Base-by-base conservation (phyloP, 352 stramenopile genomes). In the Aphanomyces astaci region DNA sequence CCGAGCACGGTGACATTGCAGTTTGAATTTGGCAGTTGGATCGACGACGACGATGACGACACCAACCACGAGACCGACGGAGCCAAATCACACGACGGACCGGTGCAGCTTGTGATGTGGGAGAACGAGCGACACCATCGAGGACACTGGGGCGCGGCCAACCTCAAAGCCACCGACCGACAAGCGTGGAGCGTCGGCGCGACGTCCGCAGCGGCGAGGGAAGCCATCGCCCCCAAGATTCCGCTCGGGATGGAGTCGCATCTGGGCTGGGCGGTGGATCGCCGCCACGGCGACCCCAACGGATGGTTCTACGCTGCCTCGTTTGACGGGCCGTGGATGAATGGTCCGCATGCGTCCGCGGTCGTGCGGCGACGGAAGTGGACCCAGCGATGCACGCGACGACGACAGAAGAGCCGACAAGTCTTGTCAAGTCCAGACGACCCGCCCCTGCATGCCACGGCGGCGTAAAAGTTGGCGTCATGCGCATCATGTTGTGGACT, bases 91-190 rank as follows among this genome's bases (percentile, higher is more conserved):
- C 36, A 43, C 84, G 65, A 73, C 88, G 30, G 36, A 15, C 36
- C 51, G 22, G 51, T 59, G 22, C 25, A 59, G 24, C 74, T 94
- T 3, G 82, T 92, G 73, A 78, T 94, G 25, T 94, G 84, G 84
- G 86, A 94, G 74, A 92, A 94, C 73, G 79, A 94, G 70, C 80
- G 81, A 22, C 92, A 84, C 74, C 78, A 88, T 60, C 76, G 90
- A 48, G 72, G 89, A 67, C 89, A 89, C 48, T 94, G 86, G 86
- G 87, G 77, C 13, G 79, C 74, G n/a, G 78, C 90, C 32, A 79
- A 76, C 46, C 55, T 87, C 33, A 73, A 88, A 28, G 72, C 76
- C 4, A n/a, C 45, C 39, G 82, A 94, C 52, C 84, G 86, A 64
- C 84, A 84, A 66, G 81, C 80, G 51, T 94, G 82, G 82, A 91